Base-by-base conservation (phyloP, 1,139 yeast genomes). In the Candida freyschussii region DNA sequence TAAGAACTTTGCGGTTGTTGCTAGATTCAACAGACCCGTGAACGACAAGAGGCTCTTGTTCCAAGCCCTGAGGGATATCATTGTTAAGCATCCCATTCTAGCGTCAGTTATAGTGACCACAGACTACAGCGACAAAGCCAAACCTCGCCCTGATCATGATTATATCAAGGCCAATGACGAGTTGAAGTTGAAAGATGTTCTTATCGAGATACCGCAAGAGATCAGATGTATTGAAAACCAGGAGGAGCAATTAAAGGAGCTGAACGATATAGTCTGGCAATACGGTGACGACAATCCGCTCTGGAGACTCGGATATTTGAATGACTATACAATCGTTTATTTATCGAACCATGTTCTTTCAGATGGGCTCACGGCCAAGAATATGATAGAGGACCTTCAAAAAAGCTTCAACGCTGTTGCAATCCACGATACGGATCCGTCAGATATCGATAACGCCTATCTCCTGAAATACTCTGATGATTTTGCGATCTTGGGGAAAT, bases 321-420 rank as follows among this genome's bases (percentile, higher is more conserved):
- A 44, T 24, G 41, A 37, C 13, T 5, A 30, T 11, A 47, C 51
- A 0, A 7, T 47, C 14, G 41, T 32, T 2, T 37, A 30, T 24
- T 19, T 47, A n/a, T 31, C 45, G 9, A 44, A 43, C 24, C 52
- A 47, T 27, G 37, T 38, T 26, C 21, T 43, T 5, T 35, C 48
- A 3, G 52, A 47, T 28, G 52, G 49, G 9, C 30, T 38, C 2
- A 29, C 39, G 20, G 48, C 39, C 8, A 39, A 33, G 27, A 21
- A 34, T 27, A 26, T 45, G 11, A 20, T 41, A 13, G 32, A 38
- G 17, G 47, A 44, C 20, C 19, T 47, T 4, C 30, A 32, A 12
- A 13, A 9, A 6, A 21, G 28, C 14, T 27, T 43, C n/a, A 40
- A 41, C 23, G 13, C 19, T 7, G 9, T 13, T 6, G 19, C 20